Conservation (phyloP, 1,284 basidiomycete genomes). For the Meira miltonrushii region DNA sequence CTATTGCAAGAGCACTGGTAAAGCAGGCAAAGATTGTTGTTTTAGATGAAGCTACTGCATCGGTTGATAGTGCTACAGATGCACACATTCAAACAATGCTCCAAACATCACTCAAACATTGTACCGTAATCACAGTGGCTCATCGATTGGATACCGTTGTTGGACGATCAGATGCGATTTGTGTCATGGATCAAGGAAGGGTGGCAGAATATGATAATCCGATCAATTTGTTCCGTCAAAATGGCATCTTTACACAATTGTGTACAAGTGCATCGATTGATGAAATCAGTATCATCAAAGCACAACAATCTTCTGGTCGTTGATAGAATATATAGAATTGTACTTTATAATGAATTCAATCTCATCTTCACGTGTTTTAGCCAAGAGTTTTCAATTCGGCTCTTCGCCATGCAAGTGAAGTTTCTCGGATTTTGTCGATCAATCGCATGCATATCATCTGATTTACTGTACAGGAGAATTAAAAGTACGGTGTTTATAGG, state of each 20-base stretch:
- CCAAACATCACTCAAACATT: not conserved
- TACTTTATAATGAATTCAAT: not conserved
- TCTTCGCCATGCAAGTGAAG: too few species aligned
- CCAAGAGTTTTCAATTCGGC: too few species aligned
- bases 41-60: constrained; percentile 56
- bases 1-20: constrained; percentile 68
- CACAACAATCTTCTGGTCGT: not conserved
- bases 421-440: too few species aligned
- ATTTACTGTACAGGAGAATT: too few species aligned
- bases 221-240: constrained; percentile 1
- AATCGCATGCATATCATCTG: too few species aligned
- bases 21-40: constrained; percentile 20
- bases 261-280: constrained; percentile 6
- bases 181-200: constrained; percentile 7
- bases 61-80: constrained; percentile 71
- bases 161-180: constrained; percentile 6
- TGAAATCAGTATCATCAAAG: not conserved
- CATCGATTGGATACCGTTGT: constrained; percentile 10
- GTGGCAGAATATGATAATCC: constrained; percentile 8
- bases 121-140: constrained; percentile 8
- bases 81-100: constrained; percentile 66
- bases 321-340: not conserved
- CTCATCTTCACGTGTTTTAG: not conserved
- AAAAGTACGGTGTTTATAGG: too few species aligned
- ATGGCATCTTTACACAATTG: constrained; percentile 5